Base-by-base conservation (phyloP, 176 grass and related monocot genomes). In the Lolium perenne region DNA sequence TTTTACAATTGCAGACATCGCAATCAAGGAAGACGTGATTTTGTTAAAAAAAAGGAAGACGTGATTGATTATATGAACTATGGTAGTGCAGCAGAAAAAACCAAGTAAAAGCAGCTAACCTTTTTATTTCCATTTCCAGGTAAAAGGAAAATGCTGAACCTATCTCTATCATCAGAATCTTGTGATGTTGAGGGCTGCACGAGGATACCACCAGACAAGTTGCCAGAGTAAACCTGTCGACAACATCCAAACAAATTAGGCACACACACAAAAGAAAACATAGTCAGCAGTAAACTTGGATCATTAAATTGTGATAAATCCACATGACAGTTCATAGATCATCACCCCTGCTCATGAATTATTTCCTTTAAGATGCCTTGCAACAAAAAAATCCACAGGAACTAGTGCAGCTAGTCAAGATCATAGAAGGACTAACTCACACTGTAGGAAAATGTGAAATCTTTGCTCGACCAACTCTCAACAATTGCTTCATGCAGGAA, bases 141-240 rank as follows among this genome's bases (percentile, higher is more conserved):
- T 85, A 94, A 84, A 83, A 99, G 79, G 78, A 90, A 99, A 80
- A 99, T 73, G 89, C 94, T 94, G 86, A 99, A 99, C 48, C 76
- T 92, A 84, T 99, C 94, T 87, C 94, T 92, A 60, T 91, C 92
- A 84, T 96, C 94, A 55, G 67, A 84, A 77, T 99, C 94, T 80
- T 86, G 63, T 7, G 91, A 60, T 60, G 85, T 84, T 75, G 97
- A 76, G 40, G 97, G 88, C 86, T 99, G 94, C 71, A 99, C 82
- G 5, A 96, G 86, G 60, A 96, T 61, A 79, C 88, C 88, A 69
- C 97, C 97, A 87, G 83, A 94, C 29, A 94, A 83, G 82, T 96
- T 90, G 48, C 67, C 76, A 17, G 94, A 96, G 83, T 93, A 89
- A 86, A 95, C 88, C 93, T 95, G 81, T 55, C 92, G 8, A 68